These are phyloP conservation scores for Penicillium pancosmium DNA, from an alignment of 495 filamentous ascomycete genomes.

Conservation along the genomic window DNA sequence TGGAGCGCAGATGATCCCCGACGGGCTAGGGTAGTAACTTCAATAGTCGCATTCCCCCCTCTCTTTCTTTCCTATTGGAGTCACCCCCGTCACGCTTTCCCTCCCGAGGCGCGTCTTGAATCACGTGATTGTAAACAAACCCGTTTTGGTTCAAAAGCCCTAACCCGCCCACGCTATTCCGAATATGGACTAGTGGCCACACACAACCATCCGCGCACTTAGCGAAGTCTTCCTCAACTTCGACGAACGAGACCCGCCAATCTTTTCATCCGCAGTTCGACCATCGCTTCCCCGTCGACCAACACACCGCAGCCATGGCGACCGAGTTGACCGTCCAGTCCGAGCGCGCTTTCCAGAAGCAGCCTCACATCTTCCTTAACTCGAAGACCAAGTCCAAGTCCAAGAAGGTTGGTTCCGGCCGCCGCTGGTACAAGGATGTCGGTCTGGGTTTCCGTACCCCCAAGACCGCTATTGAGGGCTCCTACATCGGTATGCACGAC, in stretches of 20 bases:
- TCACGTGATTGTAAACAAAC: slow-evolving; percentile 50
- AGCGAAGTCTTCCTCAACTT: slow-evolving; percentile 46
- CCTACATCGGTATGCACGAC: slow-evolving; percentile 90
- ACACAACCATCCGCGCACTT: slow-evolving; percentile 45
- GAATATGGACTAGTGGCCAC: slow-evolving; percentile 41
- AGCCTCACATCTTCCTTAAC: slow-evolving; percentile 99
- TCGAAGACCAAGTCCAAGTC: slow-evolving; percentile 85
- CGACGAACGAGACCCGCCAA: slow-evolving; percentile 43
- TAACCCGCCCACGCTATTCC: slow-evolving; percentile 44
- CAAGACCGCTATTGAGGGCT: slow-evolving; percentile 95
- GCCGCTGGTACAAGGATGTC: slow-evolving; percentile 99
- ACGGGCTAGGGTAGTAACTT: background rate
- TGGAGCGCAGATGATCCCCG: background rate
- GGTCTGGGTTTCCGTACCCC: slow-evolving; percentile 98
- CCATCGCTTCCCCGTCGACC: slow-evolving; percentile 44
- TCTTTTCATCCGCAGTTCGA: slow-evolving; percentile 41
- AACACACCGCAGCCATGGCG: slow-evolving; percentile 81
- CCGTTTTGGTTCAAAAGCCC: slow-evolving; percentile 35
- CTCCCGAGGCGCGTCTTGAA: slow-evolving; percentile 36
- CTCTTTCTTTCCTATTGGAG: background rate
- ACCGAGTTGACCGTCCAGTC: slow-evolving; percentile 98
- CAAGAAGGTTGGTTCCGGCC: slow-evolving; percentile 80
- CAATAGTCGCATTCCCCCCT: slow-evolving; percentile 12
- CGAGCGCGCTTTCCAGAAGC: slow-evolving; percentile 98
- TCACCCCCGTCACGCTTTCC: slow-evolving; percentile 1